Evolutionary conservation across 179 eudicot species (phyloP), one percentile per base, ranked within the genome.

Genomic region (Spergularia azorica): DNA sequence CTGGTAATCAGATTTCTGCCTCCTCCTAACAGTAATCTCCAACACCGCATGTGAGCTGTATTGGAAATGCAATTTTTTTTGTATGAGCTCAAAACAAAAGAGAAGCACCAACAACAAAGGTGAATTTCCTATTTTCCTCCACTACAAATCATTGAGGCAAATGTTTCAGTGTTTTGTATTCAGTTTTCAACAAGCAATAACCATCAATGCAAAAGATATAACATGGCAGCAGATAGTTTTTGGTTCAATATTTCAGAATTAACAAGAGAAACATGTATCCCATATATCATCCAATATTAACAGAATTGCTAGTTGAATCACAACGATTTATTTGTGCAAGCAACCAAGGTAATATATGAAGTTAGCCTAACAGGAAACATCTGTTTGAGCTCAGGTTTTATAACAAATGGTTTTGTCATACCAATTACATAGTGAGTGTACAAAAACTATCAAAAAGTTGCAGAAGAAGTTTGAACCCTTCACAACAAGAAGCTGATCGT

Each of bases 11-110:
- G 75, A 83, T 73, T 79, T 89, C 79, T 86, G 91, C 67, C 80
- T 92, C 84, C 88, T 92, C 15, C 82, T 85, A 76, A 92, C 95
- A 20, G 83, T 89, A 50, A 92, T 89, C 88, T 90, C 95, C 77
- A 92, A 70, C 72, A 92, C 97, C 67, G 97, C 97, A 83, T 92
- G 97, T 66, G 95, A 92, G 38, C 97, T 89, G 87, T 78, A 52
- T 55, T 63, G 62, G 59, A 52, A 69, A 81, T 43, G 58, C 50
- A 54, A 72, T 54, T 16, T 54, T 54, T 0, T 46, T 61, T 16
- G 51, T 43, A 39, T 87, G 66, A 85, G 79, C 66, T 61, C 36
- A 48, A 57, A 64, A 32, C 46, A 75, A 63, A 66, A 65, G 43
- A 9, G 67, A 58, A 18, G 39, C 32, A 38, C n/a, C 50, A 17